Conservation (phyloP, 179 eudicot genomes). For the Spergularia azorica region DNA sequence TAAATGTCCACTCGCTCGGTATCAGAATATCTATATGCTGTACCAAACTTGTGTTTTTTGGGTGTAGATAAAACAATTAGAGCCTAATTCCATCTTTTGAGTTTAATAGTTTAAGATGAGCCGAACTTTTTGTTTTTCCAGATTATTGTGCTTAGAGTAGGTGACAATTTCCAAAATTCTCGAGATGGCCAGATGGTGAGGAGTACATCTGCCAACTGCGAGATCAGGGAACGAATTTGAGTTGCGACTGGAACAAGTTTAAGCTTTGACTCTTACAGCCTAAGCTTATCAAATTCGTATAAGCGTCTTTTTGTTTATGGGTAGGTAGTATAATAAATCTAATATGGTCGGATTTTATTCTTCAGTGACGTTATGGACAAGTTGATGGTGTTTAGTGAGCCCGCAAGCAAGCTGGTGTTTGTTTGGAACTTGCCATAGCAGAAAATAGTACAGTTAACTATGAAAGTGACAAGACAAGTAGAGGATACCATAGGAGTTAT, state of each 20-base stretch:
- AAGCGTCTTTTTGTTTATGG: slow-evolving; percentile 9
- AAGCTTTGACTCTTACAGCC: slow-evolving; percentile 8
- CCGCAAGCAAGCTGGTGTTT: neutral
- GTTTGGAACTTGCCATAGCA: slow-evolving; percentile 14
- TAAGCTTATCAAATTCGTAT: neutral
- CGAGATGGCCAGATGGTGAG: too few relatives aligned
- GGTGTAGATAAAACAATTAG: too few relatives aligned
- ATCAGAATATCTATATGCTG: slow-evolving; percentile 11
- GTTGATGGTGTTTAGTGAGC: slow-evolving; percentile 25
- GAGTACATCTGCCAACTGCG: too few relatives aligned
- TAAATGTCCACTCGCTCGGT: neutral
- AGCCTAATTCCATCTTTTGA: too few relatives aligned
- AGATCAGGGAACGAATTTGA: too few relatives aligned
- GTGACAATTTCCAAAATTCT: neutral
- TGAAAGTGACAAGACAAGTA: slow-evolving; percentile 23
- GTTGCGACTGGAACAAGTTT: neutral
- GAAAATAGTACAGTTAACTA: neutral
- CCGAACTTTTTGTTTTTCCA: neutral
- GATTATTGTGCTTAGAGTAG: neutral
- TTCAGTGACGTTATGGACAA: slow-evolving; percentile 14
- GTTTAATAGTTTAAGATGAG: neutral
- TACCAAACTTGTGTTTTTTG: neutral
- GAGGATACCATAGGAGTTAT: slow-evolving; percentile 3
- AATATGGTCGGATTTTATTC: neutral
- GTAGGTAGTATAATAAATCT: slow-evolving; percentile 10